Evolutionary conservation across 2,329 filamentous ascomycete genomes (phyloP).

Genomic region (Xylariales sp.): DNA sequence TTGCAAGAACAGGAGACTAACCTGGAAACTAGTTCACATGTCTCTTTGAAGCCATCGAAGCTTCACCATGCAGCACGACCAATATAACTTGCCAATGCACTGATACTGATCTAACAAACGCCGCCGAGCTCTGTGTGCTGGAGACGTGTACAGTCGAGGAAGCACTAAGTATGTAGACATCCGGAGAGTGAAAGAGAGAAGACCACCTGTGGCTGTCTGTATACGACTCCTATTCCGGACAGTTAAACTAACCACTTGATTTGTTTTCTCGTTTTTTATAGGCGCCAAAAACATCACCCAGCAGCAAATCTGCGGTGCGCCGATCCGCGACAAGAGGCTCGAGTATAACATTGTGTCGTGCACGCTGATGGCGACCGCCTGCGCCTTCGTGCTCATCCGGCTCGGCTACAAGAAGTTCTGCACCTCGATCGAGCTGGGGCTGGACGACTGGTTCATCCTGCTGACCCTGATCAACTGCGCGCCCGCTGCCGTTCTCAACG

Average conservation of each 20-base stretch:
- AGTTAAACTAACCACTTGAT: too few species aligned
- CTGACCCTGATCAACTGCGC: not conserved
- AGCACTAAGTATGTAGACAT: constrained; percentile 7
- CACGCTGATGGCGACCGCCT: constrained; percentile 6
- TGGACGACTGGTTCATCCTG: constrained; percentile 5
- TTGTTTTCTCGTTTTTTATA: too few species aligned
- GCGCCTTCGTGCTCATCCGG: constrained; percentile 7
- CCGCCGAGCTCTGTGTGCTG: constrained; percentile 7
- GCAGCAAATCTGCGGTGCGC: constrained; percentile 9
- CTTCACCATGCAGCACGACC: constrained; percentile 8
- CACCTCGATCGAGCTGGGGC: not conserved
- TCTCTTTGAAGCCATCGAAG: constrained; percentile 7
- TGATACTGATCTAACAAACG: constrained; percentile 2
- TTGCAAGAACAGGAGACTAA: not conserved
- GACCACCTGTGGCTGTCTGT: too few species aligned
- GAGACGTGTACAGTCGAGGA: constrained; percentile 7
- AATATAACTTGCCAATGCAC: constrained; percentile 11
- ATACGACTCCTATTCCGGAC: too few species aligned
- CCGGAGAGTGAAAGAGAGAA: too few species aligned
- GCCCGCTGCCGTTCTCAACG: not conserved
- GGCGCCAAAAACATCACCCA: constrained; percentile 13
- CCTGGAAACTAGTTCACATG: constrained; percentile 7
- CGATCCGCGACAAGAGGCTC: constrained; percentile 6
- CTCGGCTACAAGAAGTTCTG: constrained; percentile 9
- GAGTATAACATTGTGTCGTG: constrained; percentile 8